Conservation (phyloP, 345 rosid species). For the Erysimum cheiranthoides region DNA sequence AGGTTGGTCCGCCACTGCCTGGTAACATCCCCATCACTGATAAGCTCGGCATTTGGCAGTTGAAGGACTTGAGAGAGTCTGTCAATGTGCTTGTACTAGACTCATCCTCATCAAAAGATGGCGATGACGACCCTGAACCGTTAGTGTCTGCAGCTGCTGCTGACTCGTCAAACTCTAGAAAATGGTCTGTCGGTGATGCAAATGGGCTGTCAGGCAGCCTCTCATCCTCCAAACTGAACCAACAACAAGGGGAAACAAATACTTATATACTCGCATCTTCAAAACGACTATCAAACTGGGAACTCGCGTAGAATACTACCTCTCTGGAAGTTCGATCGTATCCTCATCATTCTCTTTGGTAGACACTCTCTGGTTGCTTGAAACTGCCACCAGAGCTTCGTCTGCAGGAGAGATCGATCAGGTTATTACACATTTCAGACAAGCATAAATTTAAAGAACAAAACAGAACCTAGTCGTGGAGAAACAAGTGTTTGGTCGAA, state of each 20-base stretch:
- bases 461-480: constrained; percentile 31
- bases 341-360: constrained; percentile 25
- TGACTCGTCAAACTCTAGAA: not conserved
- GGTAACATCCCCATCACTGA: constrained; percentile 58
- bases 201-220: constrained; percentile 34
- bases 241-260: not conserved
- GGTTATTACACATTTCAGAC: constrained; percentile 3
- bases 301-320: constrained; percentile 11
- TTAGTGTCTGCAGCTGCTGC: constrained; percentile 12
- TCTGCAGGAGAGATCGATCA: constrained; percentile 43
- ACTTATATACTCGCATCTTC: not conserved
- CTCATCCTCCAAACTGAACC: constrained; percentile 37
- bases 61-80: constrained; percentile 44
- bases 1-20: constrained; percentile 51
- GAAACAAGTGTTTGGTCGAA: constrained; percentile 49
- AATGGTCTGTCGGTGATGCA: constrained; percentile 37
- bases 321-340: constrained; percentile 22
- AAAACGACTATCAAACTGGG: not conserved
- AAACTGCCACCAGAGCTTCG: constrained; percentile 39
- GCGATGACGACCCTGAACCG: constrained; percentile 39
- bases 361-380: not conserved
- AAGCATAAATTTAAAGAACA: not conserved
- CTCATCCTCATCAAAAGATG: constrained; percentile 43
- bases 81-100: constrained; percentile 18
- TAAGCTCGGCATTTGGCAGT: constrained; percentile 76